A percentile compares a stretch with the other conserved stretches of the same genome.
phyloP scores from a whole-genome alignment of 2,329 filamentous ascomycete genomes.

The Boeremia lycopersici region DNA sequence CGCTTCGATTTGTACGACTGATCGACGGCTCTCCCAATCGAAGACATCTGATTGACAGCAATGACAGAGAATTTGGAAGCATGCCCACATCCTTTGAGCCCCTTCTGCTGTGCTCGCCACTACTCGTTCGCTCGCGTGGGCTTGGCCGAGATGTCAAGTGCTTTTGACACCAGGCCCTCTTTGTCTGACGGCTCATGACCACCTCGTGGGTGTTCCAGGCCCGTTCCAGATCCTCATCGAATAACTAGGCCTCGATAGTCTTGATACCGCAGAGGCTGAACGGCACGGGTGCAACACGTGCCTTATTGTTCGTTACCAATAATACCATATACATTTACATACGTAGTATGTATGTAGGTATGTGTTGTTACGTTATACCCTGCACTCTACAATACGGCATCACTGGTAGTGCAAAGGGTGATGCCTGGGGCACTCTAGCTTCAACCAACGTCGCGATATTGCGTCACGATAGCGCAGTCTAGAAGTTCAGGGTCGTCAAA shows the following conservation, averaged over 20 bases:
- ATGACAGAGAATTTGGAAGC: neutral
- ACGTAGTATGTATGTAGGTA: neutral
- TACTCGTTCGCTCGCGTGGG: neutral
- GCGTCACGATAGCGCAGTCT: conserved; percentile 6
- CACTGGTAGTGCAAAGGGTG: neutral
- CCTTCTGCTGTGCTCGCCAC: neutral
- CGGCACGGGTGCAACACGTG: too few relatives aligned
- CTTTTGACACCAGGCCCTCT: neutral
- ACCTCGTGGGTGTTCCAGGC: neutral
- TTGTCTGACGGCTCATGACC: neutral
- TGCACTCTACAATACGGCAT: neutral
- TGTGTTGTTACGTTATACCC: neutral
- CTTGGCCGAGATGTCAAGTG: neutral
- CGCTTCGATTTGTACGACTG: neutral
- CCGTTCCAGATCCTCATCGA: neutral
- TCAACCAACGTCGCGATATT: neutral
- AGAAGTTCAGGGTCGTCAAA: conserved; percentile 1
- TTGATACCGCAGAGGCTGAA: neutral
- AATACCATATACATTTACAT: neutral
- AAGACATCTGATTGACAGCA: neutral
- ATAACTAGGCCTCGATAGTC: neutral
- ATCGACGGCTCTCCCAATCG: conserved; percentile 1
- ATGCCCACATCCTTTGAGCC: neutral
- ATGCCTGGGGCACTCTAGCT: neutral
- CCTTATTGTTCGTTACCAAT: too few relatives aligned